Evolutionary conservation across 108 stramenopile genomes (phyloP).

Genomic region (Nannochloropsis oceanica): DNA sequence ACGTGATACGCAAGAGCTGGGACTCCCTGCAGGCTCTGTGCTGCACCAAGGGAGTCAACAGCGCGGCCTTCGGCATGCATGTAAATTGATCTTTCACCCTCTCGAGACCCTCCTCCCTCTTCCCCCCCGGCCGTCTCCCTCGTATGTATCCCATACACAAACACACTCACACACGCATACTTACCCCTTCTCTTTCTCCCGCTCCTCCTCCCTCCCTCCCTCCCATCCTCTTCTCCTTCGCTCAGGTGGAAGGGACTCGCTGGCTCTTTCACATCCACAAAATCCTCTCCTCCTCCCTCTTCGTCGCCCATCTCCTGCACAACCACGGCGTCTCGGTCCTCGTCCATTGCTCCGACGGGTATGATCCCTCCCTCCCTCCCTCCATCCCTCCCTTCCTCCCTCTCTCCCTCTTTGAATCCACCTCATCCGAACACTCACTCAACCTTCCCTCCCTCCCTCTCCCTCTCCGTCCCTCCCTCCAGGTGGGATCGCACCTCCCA

Average conservation of each 20-base stretch:
- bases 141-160: no score
- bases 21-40: neutral
- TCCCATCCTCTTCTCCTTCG: neutral
- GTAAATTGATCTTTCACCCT: neutral
- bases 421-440: neutral
- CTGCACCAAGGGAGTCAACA: neutral
- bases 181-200: neutral
- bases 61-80: neutral
- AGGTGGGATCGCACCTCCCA: conserved; percentile 81
- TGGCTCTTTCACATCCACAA: conserved; percentile 77
- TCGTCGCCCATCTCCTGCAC: conserved; percentile 67
- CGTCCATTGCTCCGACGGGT: conserved; percentile 90
- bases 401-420: neutral
- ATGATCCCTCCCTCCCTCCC: neutral
- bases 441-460: neutral
- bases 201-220: neutral
- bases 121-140: neutral
- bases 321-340: conserved; percentile 69
- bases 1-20: conserved; percentile 12
- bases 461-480: neutral
- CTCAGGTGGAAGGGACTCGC: conserved; percentile 36
- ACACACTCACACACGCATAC: no score
- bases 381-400: neutral
- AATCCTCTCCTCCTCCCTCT: conserved; percentile 65
- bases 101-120: neutral